phyloP scores from a whole-genome alignment of 2,329 filamentous ascomycete genomes.

The Cytospora chrysosperma region DNA sequence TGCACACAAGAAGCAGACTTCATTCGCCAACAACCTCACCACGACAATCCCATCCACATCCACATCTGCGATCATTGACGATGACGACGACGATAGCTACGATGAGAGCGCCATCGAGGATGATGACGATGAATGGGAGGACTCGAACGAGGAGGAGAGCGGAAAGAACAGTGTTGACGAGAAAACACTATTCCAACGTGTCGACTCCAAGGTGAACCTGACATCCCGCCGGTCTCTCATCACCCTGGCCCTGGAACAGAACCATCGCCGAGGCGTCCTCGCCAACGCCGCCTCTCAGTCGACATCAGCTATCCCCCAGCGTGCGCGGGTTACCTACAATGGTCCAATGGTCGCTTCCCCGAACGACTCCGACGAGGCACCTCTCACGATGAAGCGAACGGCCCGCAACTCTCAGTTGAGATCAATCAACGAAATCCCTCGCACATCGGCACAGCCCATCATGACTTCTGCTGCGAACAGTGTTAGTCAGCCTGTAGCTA shows the following conservation, averaged over 20 bases:
- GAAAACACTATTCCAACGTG: constrained; percentile 79
- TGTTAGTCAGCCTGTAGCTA: constrained; percentile 57
- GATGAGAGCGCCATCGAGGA: constrained; percentile 82
- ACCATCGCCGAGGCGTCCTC: constrained; percentile 66
- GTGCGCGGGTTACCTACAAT: constrained; percentile 53
- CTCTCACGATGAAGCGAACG: constrained; percentile 63
- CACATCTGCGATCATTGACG: constrained; percentile 39
- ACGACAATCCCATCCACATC: constrained; percentile 59
- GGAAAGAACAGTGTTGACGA: constrained; percentile 81
- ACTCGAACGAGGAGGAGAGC: constrained; percentile 71
- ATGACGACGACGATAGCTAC: constrained; percentile 61
- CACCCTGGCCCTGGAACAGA: constrained; percentile 81
- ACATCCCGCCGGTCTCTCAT: constrained; percentile 85
- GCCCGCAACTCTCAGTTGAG: constrained; percentile 49
- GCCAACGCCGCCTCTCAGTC: constrained; percentile 66
- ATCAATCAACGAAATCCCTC: constrained; percentile 61
- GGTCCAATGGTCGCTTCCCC: constrained; percentile 48
- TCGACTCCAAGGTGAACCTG: constrained; percentile 83
- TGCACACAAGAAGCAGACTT: constrained; percentile 70
- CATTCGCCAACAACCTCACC: constrained; percentile 75
- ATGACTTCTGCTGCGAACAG: constrained; percentile 65
- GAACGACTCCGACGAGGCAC: constrained; percentile 61
- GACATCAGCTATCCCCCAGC: constrained; percentile 59
- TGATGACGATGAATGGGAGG: constrained; percentile 65
- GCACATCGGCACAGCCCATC: constrained; percentile 68